Conservation (phyloP, 2,329 filamentous ascomycete genomes). For the Ilyonectria mors-panacis region DNA sequence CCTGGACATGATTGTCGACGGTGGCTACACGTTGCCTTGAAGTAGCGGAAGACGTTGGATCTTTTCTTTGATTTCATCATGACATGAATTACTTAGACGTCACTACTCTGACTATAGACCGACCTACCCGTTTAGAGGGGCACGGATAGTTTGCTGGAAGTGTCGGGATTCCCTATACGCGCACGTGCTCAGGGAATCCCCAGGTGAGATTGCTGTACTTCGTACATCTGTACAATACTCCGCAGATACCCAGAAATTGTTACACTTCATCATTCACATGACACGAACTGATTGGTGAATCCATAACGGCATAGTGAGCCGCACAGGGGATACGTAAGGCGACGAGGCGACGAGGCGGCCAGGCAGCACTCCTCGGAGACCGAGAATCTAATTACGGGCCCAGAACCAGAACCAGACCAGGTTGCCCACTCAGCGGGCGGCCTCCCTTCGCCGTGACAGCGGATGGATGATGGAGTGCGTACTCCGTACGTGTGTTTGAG, state of each 20-base stretch:
- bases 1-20: slow-evolving; percentile 81
- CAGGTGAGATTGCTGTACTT: background rate
- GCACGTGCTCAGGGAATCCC: background rate
- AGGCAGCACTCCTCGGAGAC: background rate
- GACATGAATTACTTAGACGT: background rate
- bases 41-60: background rate
- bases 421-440: background rate
- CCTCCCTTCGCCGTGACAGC: background rate
- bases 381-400: background rate
- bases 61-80: background rate
- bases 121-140: background rate
- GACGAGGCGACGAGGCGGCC: slow-evolving; percentile 1
- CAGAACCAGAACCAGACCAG: background rate
- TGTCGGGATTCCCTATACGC: background rate
- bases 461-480: background rate
- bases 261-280: background rate
- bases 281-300: background rate
- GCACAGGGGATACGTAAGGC: slow-evolving; percentile 6
- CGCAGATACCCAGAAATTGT: background rate
- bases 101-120: background rate
- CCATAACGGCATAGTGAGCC: background rate
- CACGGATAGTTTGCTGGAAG: background rate
- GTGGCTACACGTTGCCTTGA: slow-evolving; percentile 75
- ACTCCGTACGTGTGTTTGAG: slow-evolving; percentile 7
- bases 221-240: background rate